Base-by-base conservation (phyloP, 1,284 basidiomycete species). In the Ganoderma sinense region DNA sequence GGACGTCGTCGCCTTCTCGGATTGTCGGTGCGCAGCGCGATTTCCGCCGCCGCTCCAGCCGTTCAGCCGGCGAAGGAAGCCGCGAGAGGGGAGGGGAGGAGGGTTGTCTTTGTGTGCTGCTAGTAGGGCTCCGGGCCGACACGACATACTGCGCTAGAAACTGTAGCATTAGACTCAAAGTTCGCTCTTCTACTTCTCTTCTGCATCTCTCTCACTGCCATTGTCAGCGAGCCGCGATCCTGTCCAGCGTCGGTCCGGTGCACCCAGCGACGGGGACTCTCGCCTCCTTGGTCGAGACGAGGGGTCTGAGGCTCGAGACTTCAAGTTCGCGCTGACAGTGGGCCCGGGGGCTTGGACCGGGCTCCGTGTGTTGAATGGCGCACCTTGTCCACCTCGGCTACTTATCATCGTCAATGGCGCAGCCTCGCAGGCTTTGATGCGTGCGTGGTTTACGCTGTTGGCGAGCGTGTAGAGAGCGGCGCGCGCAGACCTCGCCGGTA, bases 141-240 rank as follows among this genome's bases (percentile, higher is more conserved):
- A 51, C 23, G 23, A 51, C 23, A 51, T 51, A 51, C 13, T 51
- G 26, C 48, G 48, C 48, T 51, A 51, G 48, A 51, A 51, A 13
- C 45, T 51, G 48, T 51, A 51, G 48, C 48, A 51, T 26, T 51
- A 51, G 48, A 51, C 48, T 51, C 48, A 51, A 26, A 51, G 48
- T 51, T 51, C 48, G 48, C 48, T 51, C 48, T 51, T 13, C 48
- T 23, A 26, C 48, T 51, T 51, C 48, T 51, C 13, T 26, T 51
- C 23, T 5, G 26, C 23, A 23, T 26, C 48, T 2, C 23, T 26
- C 48, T 51, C 23, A 51, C 48, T 51, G 48, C 48, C 48, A 51
- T 7, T 51, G 7, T 6, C 41, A 41, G 41, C 14, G 41, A 41
- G 41, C 41, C 41, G 48, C 48, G 23, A 51, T 26, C 20, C 48